These are phyloP conservation scores for Talaromyces borbonicus DNA, from an alignment of 495 filamentous ascomycete species.

Conservation along the genomic window DNA sequence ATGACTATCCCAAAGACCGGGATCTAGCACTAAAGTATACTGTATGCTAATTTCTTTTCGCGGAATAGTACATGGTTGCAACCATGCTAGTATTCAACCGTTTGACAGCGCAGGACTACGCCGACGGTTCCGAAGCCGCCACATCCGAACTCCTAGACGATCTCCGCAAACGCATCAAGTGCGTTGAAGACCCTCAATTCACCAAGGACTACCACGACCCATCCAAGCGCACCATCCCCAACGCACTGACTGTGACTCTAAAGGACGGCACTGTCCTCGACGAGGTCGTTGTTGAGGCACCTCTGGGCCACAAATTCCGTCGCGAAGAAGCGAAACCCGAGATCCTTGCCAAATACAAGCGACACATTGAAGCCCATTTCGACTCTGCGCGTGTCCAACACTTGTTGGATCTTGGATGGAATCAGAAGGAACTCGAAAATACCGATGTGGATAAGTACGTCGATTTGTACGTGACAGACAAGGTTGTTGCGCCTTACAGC, in stretches of 20 bases:
- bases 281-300: constrained; percentile 90
- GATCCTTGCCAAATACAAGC: constrained; percentile 88
- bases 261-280: constrained; percentile 91
- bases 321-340: constrained; percentile 96
- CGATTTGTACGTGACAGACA: constrained; percentile 77
- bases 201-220: constrained; percentile 92
- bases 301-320: constrained; percentile 82
- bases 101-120: constrained; percentile 84
- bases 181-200: constrained; percentile 92
- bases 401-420: constrained; percentile 64
- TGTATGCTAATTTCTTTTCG: constrained; percentile 5
- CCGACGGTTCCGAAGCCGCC: constrained; percentile 81
- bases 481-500: constrained; percentile 27
- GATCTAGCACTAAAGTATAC: neutral
- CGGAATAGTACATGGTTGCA: constrained; percentile 75
- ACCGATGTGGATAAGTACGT: constrained; percentile 89
- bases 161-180: constrained; percentile 82
- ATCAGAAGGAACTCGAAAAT: constrained; percentile 62
- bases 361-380: constrained; percentile 80
- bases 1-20: too few species aligned
- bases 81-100: constrained; percentile 93
- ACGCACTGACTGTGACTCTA: constrained; percentile 84
- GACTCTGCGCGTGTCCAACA: constrained; percentile 62
- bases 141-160: constrained; percentile 81
- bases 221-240: constrained; percentile 85